Conservation (phyloP, 2,329 filamentous ascomycete species). For the Sordariomycetes sp. region DNA sequence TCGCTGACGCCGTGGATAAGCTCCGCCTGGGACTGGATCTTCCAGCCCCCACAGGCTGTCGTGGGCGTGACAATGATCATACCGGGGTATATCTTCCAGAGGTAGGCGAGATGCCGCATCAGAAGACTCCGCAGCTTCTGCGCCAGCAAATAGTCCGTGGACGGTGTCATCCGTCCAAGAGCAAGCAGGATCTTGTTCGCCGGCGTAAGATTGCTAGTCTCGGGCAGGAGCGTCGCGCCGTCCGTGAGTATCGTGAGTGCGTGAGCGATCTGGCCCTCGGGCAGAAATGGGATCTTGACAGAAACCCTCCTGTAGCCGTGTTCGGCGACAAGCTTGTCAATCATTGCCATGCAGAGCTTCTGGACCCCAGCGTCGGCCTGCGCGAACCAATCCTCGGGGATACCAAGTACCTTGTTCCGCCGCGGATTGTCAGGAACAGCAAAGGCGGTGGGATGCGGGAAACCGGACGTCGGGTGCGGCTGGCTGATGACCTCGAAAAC, state of each 20-base stretch:
- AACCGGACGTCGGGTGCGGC: conserved; percentile 49
- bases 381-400: conserved; percentile 55
- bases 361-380: conserved; percentile 29
- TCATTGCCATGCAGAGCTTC: conserved; percentile 25
- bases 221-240: conserved; percentile 30
- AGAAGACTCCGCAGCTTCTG: conserved; percentile 60
- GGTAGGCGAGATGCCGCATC: conserved; percentile 58
- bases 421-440: conserved; percentile 13
- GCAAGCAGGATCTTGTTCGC: conserved; percentile 57
- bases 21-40: conserved; percentile 24
- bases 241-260: conserved; percentile 65
- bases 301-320: conserved; percentile 43
- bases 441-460: conserved; percentile 25
- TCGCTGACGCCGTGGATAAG: conserved; percentile 30
- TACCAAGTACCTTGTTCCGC: conserved; percentile 43
- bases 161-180: conserved; percentile 49
- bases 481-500: conserved; percentile 54
- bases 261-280: conserved; percentile 61
- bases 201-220: conserved; percentile 40
- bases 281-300: conserved; percentile 45
- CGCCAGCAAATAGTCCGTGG: conserved; percentile 56
- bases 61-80: conserved; percentile 65
- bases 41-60: conserved; percentile 37
- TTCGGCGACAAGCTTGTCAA: conserved; percentile 41
- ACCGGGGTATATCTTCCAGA: conserved; percentile 56